Base-by-base conservation (phyloP, 352 stramenopile genomes). In the Phytophthora macrochlamydospora region DNA sequence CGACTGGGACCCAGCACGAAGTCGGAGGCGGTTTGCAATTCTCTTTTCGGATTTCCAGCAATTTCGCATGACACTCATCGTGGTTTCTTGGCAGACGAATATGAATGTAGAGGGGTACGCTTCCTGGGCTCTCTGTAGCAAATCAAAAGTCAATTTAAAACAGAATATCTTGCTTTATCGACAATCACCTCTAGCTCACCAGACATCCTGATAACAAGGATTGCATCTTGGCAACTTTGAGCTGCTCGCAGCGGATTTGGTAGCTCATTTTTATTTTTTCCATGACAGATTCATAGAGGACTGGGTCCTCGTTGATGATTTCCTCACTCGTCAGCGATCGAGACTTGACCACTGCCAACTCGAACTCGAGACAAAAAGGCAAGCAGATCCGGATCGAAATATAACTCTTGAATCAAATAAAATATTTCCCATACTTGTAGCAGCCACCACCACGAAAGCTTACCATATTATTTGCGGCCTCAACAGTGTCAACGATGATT, bases 1-100 rank as follows among this genome's bases (percentile, higher is more conserved):
- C 67, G 30, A 56, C 45, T 65, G 12, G 59, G 59, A 24, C 55
- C 29, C 8, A 7, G 8, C 2, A 73, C 9, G 40, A 65, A 73
- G 0, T 37, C 49, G 31, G 37, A 52, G 0, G 40, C 35, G 7
- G 55, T 31, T 2, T 29, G 9, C 33, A 68, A 24, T 8, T 52
- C 59, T 30, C 51, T 12, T 60, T 14, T n/a, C 42, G 42, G n/a
- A 48, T 48, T n/a, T 31, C 43, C 14, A 42, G 29, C 2, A 75
- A 35, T 5, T 51, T 59, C 30, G 42, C 28, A 6, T 46, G 7
- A 3, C 67, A 56, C 28, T 65, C 32, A 1, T 2, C 7, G 9
- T 9, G 32, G 18, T 70, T 44, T 24, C 43, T 56, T 4, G 28
- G 13, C 5, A 74, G 51, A 7, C 56, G 55, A 45, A 74, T 70